Base-by-base conservation (phyloP, 441 rosid species). In the Metrosideros polymorpha region DNA sequence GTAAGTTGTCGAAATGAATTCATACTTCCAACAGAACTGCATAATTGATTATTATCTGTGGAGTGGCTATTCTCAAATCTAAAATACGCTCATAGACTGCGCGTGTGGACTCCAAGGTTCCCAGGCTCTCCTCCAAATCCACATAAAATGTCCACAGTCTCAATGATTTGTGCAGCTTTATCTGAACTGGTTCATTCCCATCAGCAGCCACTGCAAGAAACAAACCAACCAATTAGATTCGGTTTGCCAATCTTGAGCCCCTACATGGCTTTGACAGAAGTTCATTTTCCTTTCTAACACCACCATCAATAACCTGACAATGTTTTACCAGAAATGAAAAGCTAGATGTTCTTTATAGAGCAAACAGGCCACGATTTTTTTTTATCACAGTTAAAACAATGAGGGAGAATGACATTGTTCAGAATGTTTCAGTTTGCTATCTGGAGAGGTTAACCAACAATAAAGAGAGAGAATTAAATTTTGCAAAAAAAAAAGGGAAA, bases 91-190 rank as follows among this genome's bases (percentile, higher is more conserved):
- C 99, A 92, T 96, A 98, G 53, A 95, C 98, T 39, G 93, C 97
- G 85, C 97, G 93, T n/a, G 99, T 96, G 32, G 99, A 95, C 89
- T 95, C 99, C 90, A 96, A 89, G 29, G 93, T 92, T 57, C 98
- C 99, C 84, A 98, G 89, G 85, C 98, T 97, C 92, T 98, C 99
- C 92, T 96, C 98, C 94, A 98, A 89, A 90, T 98, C 99, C 71
- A 93, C 98, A 87, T 94, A 96, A 85, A 98, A 95, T 43, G 97
- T 90, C 99, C 99, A 98, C n/a, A 98, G 94, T 90, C 98, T 92
- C 93, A 95, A 92, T 85, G 97, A 95, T 84, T 90, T 97, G 85
- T 97, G 98, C 82, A 97, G 88, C 91, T 93, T 97, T 93, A 96
- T 95, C 95, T 97, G 99, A 61, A 94, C 99, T 45, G 96, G 99